Evolutionary conservation across 2,329 filamentous ascomycete genomes (phyloP), one percentile per base, ranked within the genome.

Genomic region (Aspergillus oerlinghausenensis): DNA sequence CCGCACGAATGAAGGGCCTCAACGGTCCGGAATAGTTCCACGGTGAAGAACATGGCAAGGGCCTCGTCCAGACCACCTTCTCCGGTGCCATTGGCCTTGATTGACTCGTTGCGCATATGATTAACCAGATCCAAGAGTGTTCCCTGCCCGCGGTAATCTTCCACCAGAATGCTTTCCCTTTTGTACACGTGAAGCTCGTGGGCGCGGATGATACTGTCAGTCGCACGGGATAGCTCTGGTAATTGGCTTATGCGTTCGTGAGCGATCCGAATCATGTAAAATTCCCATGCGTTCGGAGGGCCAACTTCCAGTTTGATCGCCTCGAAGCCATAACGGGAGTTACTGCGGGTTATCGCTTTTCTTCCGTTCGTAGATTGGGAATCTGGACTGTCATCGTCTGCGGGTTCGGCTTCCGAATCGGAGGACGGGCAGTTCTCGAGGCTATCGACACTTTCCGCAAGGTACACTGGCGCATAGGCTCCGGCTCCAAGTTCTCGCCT

Each of bases 101-200:
- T 74, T 4, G 70, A 66, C 60, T 95, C 90, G 19, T 84, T 81
- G 45, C 89, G 86, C 63, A 93, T 89, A 61, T 89, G 80, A 74
- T 99, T 99, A 73, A 99, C 87, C 1, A 97, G 84, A 67, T 97
- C 93, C n/a, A 99, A 85, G 3, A 99, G 79, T 0, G 94, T 97
- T 55, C 94, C 94, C 76, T 97, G 89, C 35, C 90, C 85, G 61
- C 92, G 87, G 70, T 87, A 96, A 17, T 94, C 90, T 64, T 97
- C 85, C 45, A 99, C 82, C 6, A 99, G 80, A 73, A 94, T 97
- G 40, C 88, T 89, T 72, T 97, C 94, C 66, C 96, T 89, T 55
- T 85, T 83, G 79, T 93, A 97, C 7, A 97, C 81, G 69, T 97
- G 94, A 79, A 97, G 85, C 70, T 97, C 93, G 63, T 96, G 89